Evolutionary conservation across 352 stramenopile species (phyloP).

Genomic region (Phytophthora boehmeriae): DNA sequence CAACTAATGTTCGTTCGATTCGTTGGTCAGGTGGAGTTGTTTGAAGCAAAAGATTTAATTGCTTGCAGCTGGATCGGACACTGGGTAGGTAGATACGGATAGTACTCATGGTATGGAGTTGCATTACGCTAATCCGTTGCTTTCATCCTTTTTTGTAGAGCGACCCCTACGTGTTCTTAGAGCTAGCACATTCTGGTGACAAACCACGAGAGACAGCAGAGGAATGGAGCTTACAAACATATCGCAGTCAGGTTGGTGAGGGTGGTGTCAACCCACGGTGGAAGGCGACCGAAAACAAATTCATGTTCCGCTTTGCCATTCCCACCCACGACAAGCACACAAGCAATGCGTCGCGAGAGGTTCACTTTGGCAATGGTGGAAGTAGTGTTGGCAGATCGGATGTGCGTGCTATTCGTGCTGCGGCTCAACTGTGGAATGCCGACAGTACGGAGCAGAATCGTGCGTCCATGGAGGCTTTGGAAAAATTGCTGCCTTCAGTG

Average conservation of each 20-base stretch:
- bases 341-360: constrained; percentile 9
- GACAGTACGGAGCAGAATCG: constrained; percentile 34
- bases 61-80: constrained; percentile 68
- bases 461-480: constrained; percentile 45
- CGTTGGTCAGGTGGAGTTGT: constrained; percentile 51
- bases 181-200: constrained; percentile 46
- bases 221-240: constrained; percentile 76
- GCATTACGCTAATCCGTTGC: background rate
- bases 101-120: background rate
- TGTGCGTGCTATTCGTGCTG: constrained; percentile 15
- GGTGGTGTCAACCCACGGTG: constrained; percentile 65
- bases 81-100: constrained; percentile 35
- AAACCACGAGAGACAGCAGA: constrained; percentile 48
- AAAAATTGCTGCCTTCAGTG: constrained; percentile 64
- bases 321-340: constrained; percentile 69
- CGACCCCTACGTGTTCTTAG: constrained; percentile 79
- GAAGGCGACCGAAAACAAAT: constrained; percentile 55
- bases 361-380: constrained; percentile 14
- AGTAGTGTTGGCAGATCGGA: constrained; percentile 10
- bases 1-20: constrained; percentile 7
- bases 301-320: constrained; percentile 78
- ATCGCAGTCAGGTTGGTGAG: constrained; percentile 62
- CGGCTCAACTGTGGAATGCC: constrained; percentile 53
- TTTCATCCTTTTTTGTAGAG: constrained; percentile 36
- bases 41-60: constrained; percentile 77